These are phyloP conservation scores for Paramecium sexaurelia DNA, from an alignment of 73 alveolate species.

Conservation along the genomic window DNA sequence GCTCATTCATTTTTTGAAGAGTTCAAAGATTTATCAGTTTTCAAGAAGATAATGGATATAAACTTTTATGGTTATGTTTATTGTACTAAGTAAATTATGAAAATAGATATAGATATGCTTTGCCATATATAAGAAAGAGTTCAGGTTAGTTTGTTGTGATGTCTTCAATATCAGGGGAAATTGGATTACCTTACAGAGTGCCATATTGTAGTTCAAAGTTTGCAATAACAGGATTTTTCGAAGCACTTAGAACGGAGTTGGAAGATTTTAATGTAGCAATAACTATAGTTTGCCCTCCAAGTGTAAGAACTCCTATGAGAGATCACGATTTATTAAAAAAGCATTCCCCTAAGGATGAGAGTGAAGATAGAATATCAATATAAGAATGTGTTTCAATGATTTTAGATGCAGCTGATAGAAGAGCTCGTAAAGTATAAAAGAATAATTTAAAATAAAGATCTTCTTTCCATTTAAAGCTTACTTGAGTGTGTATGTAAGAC, in stretches of 20 bases:
- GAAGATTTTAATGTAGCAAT: constrained; percentile 74
- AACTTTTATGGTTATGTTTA: constrained; percentile 84
- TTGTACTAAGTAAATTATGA: constrained; percentile 15
- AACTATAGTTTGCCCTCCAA: constrained; percentile 85
- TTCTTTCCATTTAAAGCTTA: constrained; percentile 83
- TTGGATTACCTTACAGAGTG: constrained; percentile 83
- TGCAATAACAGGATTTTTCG: constrained; percentile 89
- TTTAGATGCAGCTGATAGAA: constrained; percentile 81
- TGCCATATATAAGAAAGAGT: constrained; percentile 71
- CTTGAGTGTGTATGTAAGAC: constrained; percentile 76
- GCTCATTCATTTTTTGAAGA: constrained; percentile 81
- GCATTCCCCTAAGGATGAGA: constrained; percentile 68
- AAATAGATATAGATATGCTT: constrained; percentile 65
- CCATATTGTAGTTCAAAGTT: constrained; percentile 85
- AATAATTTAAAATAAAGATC: not conserved
- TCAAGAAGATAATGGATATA: constrained; percentile 74
- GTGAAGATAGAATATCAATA: constrained; percentile 75
- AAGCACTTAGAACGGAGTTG: constrained; percentile 79
- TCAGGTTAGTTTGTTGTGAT: constrained; percentile 81
- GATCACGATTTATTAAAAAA: constrained; percentile 65
- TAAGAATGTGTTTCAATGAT: constrained; percentile 74
- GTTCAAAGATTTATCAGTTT: constrained; percentile 69
- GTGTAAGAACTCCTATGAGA: constrained; percentile 67
- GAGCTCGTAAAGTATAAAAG: constrained; percentile 74
- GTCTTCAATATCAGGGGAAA: constrained; percentile 86